Percentiles rank a stretch among this genome's conserved stretches.
phyloP scores from a whole-genome alignment of 1,284 basidiomycete species.

The Austroboletus niveus region DNA sequence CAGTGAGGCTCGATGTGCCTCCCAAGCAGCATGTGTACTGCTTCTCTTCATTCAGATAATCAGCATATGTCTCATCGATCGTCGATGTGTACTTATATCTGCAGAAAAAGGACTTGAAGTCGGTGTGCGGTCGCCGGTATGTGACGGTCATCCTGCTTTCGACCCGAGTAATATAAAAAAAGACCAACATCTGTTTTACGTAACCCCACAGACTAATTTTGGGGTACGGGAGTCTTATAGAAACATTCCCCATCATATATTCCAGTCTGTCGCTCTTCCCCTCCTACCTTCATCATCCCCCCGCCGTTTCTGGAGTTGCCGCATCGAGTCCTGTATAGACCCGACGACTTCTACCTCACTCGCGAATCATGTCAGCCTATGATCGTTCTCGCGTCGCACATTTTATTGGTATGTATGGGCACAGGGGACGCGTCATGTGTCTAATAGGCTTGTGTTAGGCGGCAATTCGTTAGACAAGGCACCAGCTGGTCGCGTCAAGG shows the following conservation, averaged over 20 bases:
- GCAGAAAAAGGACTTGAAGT: background rate
- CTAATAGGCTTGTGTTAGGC: conserved; percentile 51
- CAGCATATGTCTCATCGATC: conserved; percentile 10
- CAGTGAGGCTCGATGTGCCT: conserved; percentile 28
- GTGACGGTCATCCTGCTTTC: background rate
- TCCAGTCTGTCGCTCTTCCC: conserved; percentile 2
- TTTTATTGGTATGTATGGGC: conserved; percentile 68
- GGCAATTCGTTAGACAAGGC: conserved; percentile 90
- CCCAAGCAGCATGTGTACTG: conserved; percentile 7
- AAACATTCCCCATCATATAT: conserved; percentile 9
- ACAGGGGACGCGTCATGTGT: conserved; percentile 11
- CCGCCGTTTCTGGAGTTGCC: conserved; percentile 1
- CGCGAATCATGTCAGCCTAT: conserved; percentile 55
- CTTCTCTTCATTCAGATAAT: conserved; percentile 16
- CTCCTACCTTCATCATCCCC: conserved; percentile 22
- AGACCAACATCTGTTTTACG: conserved; percentile 18
- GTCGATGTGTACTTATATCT: conserved; percentile 8
- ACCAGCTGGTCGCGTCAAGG: conserved; percentile 74
- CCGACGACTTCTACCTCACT: conserved; percentile 6
- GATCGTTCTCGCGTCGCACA: conserved; percentile 82
- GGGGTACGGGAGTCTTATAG: conserved; percentile 17
- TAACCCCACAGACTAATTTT: conserved; percentile 33
- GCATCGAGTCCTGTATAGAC: conserved; percentile 5
- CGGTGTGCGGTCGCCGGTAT: background rate
- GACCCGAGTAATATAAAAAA: too few relatives aligned